These are phyloP conservation scores for Luvunga scandens DNA, from an alignment of 345 rosid species.

Conservation along the genomic window DNA sequence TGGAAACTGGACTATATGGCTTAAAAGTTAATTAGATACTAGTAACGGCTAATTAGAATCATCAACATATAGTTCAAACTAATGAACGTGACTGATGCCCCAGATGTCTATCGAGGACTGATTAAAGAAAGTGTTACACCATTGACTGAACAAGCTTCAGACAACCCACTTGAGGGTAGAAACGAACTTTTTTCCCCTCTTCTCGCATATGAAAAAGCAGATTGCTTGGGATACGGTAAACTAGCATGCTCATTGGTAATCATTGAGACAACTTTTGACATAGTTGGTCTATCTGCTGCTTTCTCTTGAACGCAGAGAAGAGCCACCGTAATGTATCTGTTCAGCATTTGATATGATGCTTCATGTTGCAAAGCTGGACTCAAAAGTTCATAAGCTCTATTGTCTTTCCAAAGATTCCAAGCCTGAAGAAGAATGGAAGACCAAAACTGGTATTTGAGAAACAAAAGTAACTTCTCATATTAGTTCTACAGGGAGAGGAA, in stretches of 20 bases:
- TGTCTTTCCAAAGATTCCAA: background rate
- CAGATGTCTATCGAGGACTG: background rate
- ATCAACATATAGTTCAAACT: background rate
- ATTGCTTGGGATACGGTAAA: constrained; percentile 21
- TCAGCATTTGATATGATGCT: background rate
- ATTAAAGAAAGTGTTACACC: background rate
- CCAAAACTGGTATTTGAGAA: background rate
- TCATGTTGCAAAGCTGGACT: background rate
- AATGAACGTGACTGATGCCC: too few relatives aligned
- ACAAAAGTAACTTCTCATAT: background rate
- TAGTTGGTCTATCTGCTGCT: constrained; percentile 27
- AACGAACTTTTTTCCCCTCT: background rate
- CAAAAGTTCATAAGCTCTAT: background rate
- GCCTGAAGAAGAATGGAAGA: background rate
- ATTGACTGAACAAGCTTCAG: constrained; percentile 1
- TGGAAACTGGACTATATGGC: background rate
- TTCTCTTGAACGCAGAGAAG: constrained; percentile 24
- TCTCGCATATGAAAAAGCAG: constrained; percentile 16
- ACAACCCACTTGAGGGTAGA: background rate
- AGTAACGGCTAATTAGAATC: background rate
- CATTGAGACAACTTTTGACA: constrained; percentile 23
- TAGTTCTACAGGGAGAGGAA: background rate
- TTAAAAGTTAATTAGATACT: background rate
- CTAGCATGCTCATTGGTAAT: constrained; percentile 1
- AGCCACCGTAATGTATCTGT: constrained; percentile 6